Evolutionary conservation across 331 rosid species (phyloP).

Genomic region (Acacia concinna): DNA sequence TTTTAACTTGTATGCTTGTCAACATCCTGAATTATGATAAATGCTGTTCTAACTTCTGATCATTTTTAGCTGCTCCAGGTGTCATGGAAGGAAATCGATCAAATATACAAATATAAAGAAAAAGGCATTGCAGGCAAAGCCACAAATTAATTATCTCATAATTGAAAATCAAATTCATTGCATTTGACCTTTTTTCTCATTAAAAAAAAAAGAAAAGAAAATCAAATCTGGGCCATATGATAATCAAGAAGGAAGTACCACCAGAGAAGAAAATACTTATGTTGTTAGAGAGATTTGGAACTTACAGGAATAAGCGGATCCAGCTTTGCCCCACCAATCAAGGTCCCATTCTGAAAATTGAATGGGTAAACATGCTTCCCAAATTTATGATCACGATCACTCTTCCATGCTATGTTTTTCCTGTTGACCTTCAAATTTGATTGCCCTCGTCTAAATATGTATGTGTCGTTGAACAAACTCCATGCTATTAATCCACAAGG

Average conservation of each 20-base stretch:
- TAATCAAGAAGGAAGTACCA: conserved; percentile 8
- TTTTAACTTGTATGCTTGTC: background rate
- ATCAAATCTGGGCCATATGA: conserved; percentile 1
- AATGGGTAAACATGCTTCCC: conserved; percentile 89
- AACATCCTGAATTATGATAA: background rate
- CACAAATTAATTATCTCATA: background rate
- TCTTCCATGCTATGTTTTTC: conserved; percentile 93
- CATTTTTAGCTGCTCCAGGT: background rate
- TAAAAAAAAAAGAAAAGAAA: background rate
- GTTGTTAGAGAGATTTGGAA: conserved; percentile 30
- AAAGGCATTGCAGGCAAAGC: background rate
- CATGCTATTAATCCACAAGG: conserved; percentile 97
- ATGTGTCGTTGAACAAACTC: conserved; percentile 94
- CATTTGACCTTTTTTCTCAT: background rate
- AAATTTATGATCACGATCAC: conserved; percentile 85
- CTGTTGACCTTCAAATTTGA: conserved; percentile 72
- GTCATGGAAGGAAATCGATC: background rate
- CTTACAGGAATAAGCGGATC: conserved; percentile 78
- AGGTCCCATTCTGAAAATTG: conserved; percentile 91
- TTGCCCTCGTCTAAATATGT: conserved; percentile 58
- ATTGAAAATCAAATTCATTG: background rate
- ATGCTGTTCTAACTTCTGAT: background rate
- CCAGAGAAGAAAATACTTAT: background rate
- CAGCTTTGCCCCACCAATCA: conserved; percentile 82
- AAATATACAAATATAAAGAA: background rate